phyloP scores from a whole-genome alignment of 371 early-diverging fungal species.

The Lichtheimia ornata region DNA sequence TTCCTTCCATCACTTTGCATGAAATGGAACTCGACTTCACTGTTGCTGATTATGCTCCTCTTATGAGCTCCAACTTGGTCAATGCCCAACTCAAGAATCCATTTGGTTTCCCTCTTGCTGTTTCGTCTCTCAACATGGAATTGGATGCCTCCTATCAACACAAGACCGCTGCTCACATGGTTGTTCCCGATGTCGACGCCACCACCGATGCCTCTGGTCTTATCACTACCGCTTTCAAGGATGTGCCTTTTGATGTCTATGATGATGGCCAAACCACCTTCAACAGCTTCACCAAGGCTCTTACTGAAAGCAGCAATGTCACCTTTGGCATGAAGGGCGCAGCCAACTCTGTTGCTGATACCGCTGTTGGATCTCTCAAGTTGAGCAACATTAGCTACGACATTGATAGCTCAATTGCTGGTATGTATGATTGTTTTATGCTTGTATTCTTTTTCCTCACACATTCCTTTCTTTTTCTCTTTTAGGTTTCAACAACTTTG shows the following conservation, averaged over 20 bases:
- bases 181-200: slow-evolving; percentile 48
- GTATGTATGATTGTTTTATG: slow-evolving; percentile 26
- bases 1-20: slow-evolving; percentile 48
- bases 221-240: slow-evolving; percentile 44
- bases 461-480: background rate
- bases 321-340: slow-evolving; percentile 52
- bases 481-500: slow-evolving; percentile 43
- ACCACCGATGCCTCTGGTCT: slow-evolving; percentile 36
- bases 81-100: slow-evolving; percentile 56
- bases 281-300: slow-evolving; percentile 40
- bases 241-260: slow-evolving; percentile 50
- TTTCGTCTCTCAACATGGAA: slow-evolving; percentile 47
- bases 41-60: slow-evolving; percentile 46
- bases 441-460: background rate
- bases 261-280: slow-evolving; percentile 32
- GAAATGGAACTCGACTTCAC: slow-evolving; percentile 57
- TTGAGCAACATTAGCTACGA: slow-evolving; percentile 47
- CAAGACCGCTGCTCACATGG: slow-evolving; percentile 42
- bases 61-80: slow-evolving; percentile 48
- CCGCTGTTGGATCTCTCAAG: slow-evolving; percentile 52
- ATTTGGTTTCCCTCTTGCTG: slow-evolving; percentile 60
- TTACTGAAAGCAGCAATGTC: slow-evolving; percentile 41
- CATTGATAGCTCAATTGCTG: slow-evolving; percentile 46
- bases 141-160: slow-evolving; percentile 33
- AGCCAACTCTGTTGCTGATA: slow-evolving; percentile 48